Percentiles rank a stretch among this genome's conserved stretches.
Evolutionary conservation across 2,329 filamentous ascomycete species (phyloP).

Genomic region (Fusarium decemcellulare): DNA sequence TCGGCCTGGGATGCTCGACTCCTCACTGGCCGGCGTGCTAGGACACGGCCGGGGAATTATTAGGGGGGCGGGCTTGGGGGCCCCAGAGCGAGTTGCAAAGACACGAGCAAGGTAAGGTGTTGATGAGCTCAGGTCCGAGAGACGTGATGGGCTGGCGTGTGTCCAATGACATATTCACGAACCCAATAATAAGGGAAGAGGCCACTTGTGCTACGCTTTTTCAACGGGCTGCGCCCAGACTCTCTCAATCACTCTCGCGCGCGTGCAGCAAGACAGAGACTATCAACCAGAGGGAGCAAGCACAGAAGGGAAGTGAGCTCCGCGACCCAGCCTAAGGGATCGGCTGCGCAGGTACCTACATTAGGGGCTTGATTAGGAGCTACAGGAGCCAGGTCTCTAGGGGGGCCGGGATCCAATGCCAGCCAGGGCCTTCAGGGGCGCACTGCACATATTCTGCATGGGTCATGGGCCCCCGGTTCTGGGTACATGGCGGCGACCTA

Average conservation of each 20-base stretch:
- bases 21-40: conserved; percentile 28
- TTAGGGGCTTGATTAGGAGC: conserved; percentile 43
- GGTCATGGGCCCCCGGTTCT: conserved; percentile 23
- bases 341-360: conserved; percentile 38
- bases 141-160: not conserved
- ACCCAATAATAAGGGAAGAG: not conserved
- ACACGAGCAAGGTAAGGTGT: not conserved
- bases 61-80: conserved; percentile 10
- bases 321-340: conserved; percentile 19
- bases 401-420: conserved; percentile 22
- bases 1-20: conserved; percentile 25
- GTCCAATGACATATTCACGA: not conserved
- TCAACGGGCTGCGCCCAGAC: not conserved
- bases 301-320: conserved; percentile 13
- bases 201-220: not conserved
- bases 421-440: conserved; percentile 42
- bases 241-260: not conserved
- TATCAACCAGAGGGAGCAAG: conserved; percentile 2
- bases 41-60: conserved; percentile 27
- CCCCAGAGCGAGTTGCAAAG: not conserved
- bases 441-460: conserved; percentile 36
- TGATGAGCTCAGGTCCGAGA: not conserved
- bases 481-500: conserved; percentile 25
- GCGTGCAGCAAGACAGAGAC: no score
- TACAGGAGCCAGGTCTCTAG: conserved; percentile 19